Percentiles rank a stretch among this genome's conserved stretches.
These are phyloP conservation scores for Xanthoceras sorbifolium DNA, from an alignment of 345 rosid genomes.

Conservation along the genomic window DNA sequence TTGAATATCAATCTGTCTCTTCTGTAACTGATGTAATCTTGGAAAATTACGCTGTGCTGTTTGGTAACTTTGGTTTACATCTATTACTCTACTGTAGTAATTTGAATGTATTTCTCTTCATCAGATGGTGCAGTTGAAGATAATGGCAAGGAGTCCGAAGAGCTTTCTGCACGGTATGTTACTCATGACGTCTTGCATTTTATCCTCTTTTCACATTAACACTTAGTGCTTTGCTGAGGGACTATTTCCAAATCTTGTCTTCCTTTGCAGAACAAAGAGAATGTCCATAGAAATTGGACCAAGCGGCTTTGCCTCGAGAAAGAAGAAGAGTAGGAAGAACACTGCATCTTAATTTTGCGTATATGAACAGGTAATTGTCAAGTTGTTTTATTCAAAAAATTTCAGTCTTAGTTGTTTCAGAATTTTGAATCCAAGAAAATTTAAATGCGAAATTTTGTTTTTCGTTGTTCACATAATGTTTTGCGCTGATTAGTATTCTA, in stretches of 20 bases:
- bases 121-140: slow-evolving; percentile 37
- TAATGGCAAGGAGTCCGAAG: slow-evolving; percentile 51
- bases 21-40: background rate
- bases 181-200: background rate
- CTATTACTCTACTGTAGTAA: slow-evolving; percentile 1
- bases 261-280: slow-evolving; percentile 69
- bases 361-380: background rate
- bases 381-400: background rate
- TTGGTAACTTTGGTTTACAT: background rate
- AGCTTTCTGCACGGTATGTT: slow-evolving; percentile 52
- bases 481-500: background rate
- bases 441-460: background rate
- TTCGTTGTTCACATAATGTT: background rate
- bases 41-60: slow-evolving; percentile 9
- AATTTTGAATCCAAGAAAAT: too few species aligned
- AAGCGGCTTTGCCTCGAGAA: slow-evolving; percentile 69
- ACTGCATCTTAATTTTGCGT: background rate
- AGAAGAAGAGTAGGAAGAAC: slow-evolving; percentile 69
- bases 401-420: background rate
- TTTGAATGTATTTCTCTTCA: slow-evolving; percentile 14
- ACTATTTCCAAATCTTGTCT: background rate
- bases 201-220: slow-evolving; percentile 8
- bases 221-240: slow-evolving; percentile 2
- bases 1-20: too few species aligned
- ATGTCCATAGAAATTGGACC: slow-evolving; percentile 76